Evolutionary conservation across 2,329 filamentous ascomycete species (phyloP), one percentile per base, ranked within the genome.

Genomic region (Botrytis fragariae): DNA sequence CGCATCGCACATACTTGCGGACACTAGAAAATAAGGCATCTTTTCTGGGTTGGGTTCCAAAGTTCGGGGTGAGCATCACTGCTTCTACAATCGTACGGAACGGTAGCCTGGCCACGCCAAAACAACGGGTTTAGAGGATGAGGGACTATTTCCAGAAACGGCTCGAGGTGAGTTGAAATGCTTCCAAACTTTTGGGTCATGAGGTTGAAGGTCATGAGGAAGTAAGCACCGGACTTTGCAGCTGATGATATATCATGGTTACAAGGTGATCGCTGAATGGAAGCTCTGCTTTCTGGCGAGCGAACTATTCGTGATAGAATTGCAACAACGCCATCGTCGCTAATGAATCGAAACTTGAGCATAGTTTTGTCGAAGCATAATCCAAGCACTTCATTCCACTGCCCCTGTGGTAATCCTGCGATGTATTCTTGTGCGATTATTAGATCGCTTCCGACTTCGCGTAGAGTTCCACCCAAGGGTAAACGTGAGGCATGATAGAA

Each of bases 121-220:
- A 60, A 16, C 14, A 60, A 44, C 12, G 10, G 8, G 8, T 9
- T 9, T 3, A 14, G 4, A 32, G 16, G n/a, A 12, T 3, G 9
- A 1, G 20, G 9, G 14, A 14, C 4, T 14, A 6, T 5, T 8
- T 45, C 32, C 10, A 29, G 10, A 32, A 64, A 64, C 20, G 18
- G 6, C 25, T 29, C 20, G 25, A 14, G 8, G 35, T 71, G 74
- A 45, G 74, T 72, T n/a, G 68, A 59, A 37, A 39, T 48, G 8
- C 60, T 60, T 61, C 39, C 64, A 63, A 77, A 75, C 29, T 61
- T 8, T 16, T 71, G 64, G 4, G 63, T 73, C 25, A 69, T 32
- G 20, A 74, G 68, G 39, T 75, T 72, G 68, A 77, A 77, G 68
- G 68, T 72, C 29, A 72, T 45, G n/a, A 74, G 37, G 18, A 9